A percentile compares a stretch with the other conserved stretches of the same genome.
phyloP scores from a whole-genome alignment of 768 basidiomycete genomes.

The Scleroderma bovista region DNA sequence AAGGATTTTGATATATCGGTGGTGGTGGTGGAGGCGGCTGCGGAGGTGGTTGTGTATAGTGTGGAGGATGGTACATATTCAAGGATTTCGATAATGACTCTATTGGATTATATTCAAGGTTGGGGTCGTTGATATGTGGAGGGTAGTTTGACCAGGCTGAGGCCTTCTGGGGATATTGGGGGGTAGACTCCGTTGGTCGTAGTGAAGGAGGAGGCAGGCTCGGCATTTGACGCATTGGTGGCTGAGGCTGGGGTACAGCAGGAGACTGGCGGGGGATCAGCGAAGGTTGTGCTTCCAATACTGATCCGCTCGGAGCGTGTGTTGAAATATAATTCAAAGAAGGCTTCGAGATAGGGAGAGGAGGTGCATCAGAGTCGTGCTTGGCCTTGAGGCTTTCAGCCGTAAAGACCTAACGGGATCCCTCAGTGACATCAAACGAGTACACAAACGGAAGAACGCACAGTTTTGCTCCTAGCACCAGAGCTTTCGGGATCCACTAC shows the following conservation, averaged over 20 bases:
- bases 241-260: constrained; percentile 9
- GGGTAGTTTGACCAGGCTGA: constrained; percentile 14
- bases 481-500: constrained; percentile 14
- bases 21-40: constrained; percentile 5
- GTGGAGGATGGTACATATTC: constrained; percentile 44
- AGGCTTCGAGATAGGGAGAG: constrained; percentile 9
- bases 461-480: not conserved
- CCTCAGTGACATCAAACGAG: not conserved
- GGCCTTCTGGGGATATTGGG: constrained; percentile 8
- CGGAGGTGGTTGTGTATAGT: constrained; percentile 11
- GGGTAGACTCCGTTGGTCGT: constrained; percentile 11
- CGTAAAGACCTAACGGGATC: constrained; percentile 10
- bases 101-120: constrained; percentile 34
- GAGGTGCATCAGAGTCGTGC: constrained; percentile 12
- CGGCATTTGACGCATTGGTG: constrained; percentile 5
- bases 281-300: constrained; percentile 11
- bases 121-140: constrained; percentile 23
- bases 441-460: constrained; percentile 4
- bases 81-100: constrained; percentile 49
- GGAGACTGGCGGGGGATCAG: constrained; percentile 5
- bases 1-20: constrained; percentile 6
- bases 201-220: constrained; percentile 11
- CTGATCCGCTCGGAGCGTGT: constrained; percentile 7
- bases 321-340: constrained; percentile 5
- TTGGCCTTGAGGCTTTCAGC: constrained; percentile 14